Evolutionary conservation across 805 yeast genomes (phyloP), one percentile per base, ranked within the genome.

Genomic region (Monosporozyma solicola): DNA sequence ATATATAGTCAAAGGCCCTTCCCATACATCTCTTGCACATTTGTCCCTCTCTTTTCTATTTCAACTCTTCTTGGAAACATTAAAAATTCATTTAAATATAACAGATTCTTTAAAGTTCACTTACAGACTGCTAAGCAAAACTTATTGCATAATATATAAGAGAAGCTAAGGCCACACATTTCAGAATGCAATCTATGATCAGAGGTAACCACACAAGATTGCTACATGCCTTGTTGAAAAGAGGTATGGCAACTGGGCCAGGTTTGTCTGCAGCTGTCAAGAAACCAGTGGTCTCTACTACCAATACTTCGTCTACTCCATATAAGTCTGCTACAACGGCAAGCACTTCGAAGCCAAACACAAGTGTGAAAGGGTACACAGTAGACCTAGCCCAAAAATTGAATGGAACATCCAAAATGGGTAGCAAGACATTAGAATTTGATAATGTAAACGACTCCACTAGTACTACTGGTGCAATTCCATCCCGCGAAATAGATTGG

Each of bases 401-500:
- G n/a, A 41, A 43, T 24, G 46, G 25, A 8, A 22, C 37, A 3
- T 20, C 27, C 25, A 49, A 22, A 16, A n/a, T 41, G 29, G 47
- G 47, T 25, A 49, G 4, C 16, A 45, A 49, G 22, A 29, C 44
- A 24, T 22, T 49, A 41, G 51, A 49, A 24, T 7, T 29, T 29
- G 45, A 48, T 35, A 47, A 31, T 20, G 25, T 35, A 15, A 22
- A 48, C 16, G 24, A 35, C 10, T 8, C 20, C n/a, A 22, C 4
- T 4, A 32, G 11, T 7, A 22, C 15, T 8, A 24, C 41, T 5
- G 32, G 16, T 10, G 24, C 39, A 29, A 27, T 33, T 15, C 32
- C 35, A 8, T n/a, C 29, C 13, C 16, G 41, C 20, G 61, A 54
- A 7, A 63, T 72, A 35, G 82, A 92, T 68, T 94, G 98, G 98